phyloP scores from a whole-genome alignment of 345 rosid species.

The Triadica sebifera region DNA sequence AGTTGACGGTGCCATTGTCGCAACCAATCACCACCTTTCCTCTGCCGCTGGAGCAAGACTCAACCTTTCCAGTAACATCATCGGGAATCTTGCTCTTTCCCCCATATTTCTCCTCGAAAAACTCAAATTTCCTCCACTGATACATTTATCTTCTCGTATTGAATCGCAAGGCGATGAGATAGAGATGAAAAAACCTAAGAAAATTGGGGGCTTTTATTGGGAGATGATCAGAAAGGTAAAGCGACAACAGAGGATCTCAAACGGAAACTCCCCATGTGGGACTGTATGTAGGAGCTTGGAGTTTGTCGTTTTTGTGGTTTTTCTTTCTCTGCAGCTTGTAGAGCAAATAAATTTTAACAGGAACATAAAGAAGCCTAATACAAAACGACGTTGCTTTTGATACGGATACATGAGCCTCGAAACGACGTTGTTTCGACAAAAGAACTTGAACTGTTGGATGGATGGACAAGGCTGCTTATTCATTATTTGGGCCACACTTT shows the following conservation, averaged over 20 bases:
- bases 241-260: background rate
- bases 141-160: slow-evolving; percentile 44
- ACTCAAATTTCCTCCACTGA: slow-evolving; percentile 96
- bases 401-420: background rate
- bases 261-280: background rate
- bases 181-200: background rate
- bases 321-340: background rate
- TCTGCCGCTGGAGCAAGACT: slow-evolving; percentile 93
- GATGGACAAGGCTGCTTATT: too few relatives aligned
- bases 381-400: background rate
- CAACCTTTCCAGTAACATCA: slow-evolving; percentile 65
- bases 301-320: background rate
- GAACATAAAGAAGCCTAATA: background rate
- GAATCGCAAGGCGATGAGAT: background rate
- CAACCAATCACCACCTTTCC: slow-evolving; percentile 92
- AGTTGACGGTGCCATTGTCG: slow-evolving; percentile 73
- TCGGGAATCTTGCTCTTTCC: slow-evolving; percentile 76
- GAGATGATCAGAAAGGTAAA: background rate
- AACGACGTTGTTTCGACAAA: too few relatives aligned
- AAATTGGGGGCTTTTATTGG: background rate
- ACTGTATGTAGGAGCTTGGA: too few relatives aligned
- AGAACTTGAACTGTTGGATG: too few relatives aligned
- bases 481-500: too few relatives aligned
- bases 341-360: too few relatives aligned
- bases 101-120: slow-evolving; percentile 95